These are phyloP conservation scores for Aspergillus diversus DNA, from an alignment of 495 filamentous ascomycete species.

Conservation along the genomic window DNA sequence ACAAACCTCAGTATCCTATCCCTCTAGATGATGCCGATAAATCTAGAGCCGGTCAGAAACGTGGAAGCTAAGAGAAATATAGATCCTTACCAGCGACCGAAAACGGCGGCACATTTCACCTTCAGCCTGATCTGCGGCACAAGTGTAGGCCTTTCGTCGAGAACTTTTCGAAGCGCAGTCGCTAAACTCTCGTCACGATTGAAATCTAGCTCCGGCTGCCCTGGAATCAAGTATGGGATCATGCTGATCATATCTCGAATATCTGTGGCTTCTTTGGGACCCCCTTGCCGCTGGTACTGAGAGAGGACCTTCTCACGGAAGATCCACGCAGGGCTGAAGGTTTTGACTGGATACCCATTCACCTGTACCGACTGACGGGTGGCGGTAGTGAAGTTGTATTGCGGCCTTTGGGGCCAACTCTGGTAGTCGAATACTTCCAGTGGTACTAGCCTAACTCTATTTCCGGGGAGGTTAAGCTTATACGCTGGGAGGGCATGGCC, in stretches of 20 bases:
- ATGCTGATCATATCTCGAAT: conserved; percentile 13
- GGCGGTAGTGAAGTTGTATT: conserved; percentile 1
- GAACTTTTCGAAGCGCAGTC: conserved; percentile 16
- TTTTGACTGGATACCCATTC: neutral
- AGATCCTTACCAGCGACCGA: conserved; percentile 17
- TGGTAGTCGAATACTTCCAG: conserved; percentile 9
- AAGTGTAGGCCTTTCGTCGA: conserved; percentile 21
- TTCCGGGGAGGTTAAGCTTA: neutral
- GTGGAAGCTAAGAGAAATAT: too few species aligned
- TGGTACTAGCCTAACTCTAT: neutral
- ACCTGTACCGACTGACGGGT: neutral
- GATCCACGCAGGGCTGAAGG: conserved; percentile 11
- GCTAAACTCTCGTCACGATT: conserved; percentile 15
- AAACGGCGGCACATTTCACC: conserved; percentile 16
- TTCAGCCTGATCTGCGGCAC: conserved; percentile 13
- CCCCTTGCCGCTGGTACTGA: conserved; percentile 8
- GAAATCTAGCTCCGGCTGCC: conserved; percentile 15
- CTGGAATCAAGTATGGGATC: neutral
- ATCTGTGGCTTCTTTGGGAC: conserved; percentile 6
- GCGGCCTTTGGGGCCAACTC: conserved; percentile 6
- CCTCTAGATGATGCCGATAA: too few species aligned
- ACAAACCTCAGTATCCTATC: too few species aligned
- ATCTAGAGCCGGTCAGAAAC: too few species aligned
- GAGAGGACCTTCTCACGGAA: conserved; percentile 7
- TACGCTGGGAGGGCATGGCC: conserved; percentile 5